phyloP scores from a whole-genome alignment of 2,329 filamentous ascomycete genomes.

The Hyphodiscus sp. region DNA sequence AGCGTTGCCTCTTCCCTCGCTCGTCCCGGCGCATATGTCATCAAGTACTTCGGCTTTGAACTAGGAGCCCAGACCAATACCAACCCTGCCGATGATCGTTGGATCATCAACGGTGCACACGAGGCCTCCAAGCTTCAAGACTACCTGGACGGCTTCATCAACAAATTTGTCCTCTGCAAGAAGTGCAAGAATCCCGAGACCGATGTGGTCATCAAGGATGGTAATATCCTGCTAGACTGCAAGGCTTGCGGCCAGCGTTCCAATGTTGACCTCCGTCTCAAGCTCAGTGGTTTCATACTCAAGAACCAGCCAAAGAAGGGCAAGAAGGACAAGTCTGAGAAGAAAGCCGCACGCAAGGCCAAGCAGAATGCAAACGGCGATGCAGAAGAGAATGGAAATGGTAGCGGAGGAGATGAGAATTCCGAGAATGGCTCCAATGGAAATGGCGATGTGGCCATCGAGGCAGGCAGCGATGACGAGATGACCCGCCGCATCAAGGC shows the following conservation, averaged over 20 bases:
- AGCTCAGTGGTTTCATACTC: slow-evolving; percentile 94
- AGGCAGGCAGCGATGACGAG: slow-evolving; percentile 84
- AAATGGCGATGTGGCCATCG: slow-evolving; percentile 47
- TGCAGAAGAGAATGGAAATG: slow-evolving; percentile 46
- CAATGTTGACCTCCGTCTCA: slow-evolving; percentile 86
- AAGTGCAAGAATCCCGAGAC: slow-evolving; percentile 99
- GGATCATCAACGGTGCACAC: slow-evolving; percentile 99
- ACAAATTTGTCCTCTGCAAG: slow-evolving; percentile 98
- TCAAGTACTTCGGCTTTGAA: slow-evolving; percentile 99
- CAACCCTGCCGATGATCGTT: slow-evolving; percentile 93
- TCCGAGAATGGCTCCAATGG: slow-evolving; percentile 50
- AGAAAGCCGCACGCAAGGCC: slow-evolving; percentile 86
- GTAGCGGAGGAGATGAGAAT: slow-evolving; percentile 59
- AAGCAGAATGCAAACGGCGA: slow-evolving; percentile 55
- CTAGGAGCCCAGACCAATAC: slow-evolving; percentile 98
- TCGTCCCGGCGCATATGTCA: slow-evolving; percentile 88
- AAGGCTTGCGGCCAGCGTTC: slow-evolving; percentile 95
- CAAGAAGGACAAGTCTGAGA: slow-evolving; percentile 93
- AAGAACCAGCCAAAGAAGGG: slow-evolving; percentile 92
- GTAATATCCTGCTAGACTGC: slow-evolving; percentile 88
- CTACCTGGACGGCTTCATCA: slow-evolving; percentile 96
- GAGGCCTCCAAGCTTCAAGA: slow-evolving; percentile 94
- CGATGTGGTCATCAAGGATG: slow-evolving; percentile 90
- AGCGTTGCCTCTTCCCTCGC: slow-evolving; percentile 88
- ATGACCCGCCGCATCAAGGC: slow-evolving; percentile 69